Percentiles rank a stretch among this genome's conserved stretches.
These are phyloP conservation scores for Claviceps maximensis DNA, from an alignment of 2,329 filamentous ascomycete species.

Conservation along the genomic window DNA sequence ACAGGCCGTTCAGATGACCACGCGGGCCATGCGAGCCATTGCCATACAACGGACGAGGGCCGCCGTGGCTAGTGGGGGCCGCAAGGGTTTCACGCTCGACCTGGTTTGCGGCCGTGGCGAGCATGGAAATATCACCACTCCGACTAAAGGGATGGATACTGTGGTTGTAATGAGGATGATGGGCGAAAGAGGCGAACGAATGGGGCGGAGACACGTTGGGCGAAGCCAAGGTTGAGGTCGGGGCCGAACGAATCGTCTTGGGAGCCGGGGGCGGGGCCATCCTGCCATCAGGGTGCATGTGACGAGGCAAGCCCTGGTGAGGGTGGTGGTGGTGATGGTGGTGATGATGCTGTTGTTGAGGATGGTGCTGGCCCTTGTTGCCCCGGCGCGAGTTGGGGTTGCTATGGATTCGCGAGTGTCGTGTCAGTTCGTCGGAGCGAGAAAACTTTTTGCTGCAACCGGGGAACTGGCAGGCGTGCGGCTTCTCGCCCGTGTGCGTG, in stretches of 20 bases:
- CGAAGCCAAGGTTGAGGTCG: constrained; percentile 74
- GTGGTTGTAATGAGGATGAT: constrained; percentile 28
- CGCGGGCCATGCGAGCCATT: constrained; percentile 36
- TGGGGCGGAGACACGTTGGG: constrained; percentile 93
- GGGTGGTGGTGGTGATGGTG: constrained; percentile 22
- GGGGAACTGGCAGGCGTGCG: constrained; percentile 87
- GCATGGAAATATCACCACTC: constrained; percentile 42
- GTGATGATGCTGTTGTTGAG: constrained; percentile 20
- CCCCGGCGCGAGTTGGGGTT: constrained; percentile 93
- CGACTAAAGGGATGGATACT: constrained; percentile 36
- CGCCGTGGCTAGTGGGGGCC: constrained; percentile 26
- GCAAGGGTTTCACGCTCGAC: constrained; percentile 44
- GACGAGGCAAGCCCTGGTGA: constrained; percentile 25
- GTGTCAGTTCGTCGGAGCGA: constrained; percentile 88
- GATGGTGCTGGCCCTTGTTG: constrained; percentile 56
- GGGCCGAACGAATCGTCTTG: constrained; percentile 76
- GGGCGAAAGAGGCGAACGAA: constrained; percentile 62
- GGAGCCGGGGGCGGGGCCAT: constrained; percentile 66
- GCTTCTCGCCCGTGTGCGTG: constrained; percentile 96
- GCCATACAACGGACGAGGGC: constrained; percentile 37
- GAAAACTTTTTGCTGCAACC: constrained; percentile 97
- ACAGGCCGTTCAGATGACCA: constrained; percentile 60
- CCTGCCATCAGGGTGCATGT: constrained; percentile 46
- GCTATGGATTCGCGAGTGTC: constrained; percentile 96
- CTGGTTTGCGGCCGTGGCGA: constrained; percentile 48